Conservation (phyloP, 768 basidiomycete species). For the Vararia minispora region DNA sequence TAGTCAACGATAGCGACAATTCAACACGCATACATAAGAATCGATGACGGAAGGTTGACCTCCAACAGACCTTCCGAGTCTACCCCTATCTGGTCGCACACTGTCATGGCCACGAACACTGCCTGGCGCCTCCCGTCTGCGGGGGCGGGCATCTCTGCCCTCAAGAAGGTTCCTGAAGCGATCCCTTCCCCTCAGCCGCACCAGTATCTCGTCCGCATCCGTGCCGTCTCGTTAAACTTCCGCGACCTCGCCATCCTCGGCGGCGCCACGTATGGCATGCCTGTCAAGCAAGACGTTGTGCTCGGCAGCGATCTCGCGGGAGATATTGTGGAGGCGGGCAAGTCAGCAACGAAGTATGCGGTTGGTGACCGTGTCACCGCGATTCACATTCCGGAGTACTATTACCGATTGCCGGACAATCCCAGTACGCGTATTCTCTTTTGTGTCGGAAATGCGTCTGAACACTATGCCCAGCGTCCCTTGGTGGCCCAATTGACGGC, state of each 20-base stretch:
- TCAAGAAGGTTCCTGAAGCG: conserved; percentile 1
- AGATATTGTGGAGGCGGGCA: conserved; percentile 33
- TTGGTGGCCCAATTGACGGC: conserved; percentile 40
- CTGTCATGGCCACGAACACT: too few relatives aligned
- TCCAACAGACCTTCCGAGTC: too few relatives aligned
- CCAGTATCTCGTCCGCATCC: conserved; percentile 45
- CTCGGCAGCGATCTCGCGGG: conserved; percentile 40
- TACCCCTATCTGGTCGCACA: too few relatives aligned
- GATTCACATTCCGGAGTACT: neutral
- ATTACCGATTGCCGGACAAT: neutral
- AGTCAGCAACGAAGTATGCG: conserved; percentile 30
- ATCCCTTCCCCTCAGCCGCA: conserved; percentile 26
- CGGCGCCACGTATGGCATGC: conserved; percentile 27
- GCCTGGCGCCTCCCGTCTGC: too few relatives aligned
- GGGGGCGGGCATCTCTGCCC: neutral
- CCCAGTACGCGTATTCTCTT: neutral
- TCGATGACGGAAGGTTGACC: too few relatives aligned
- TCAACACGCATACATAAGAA: too few relatives aligned
- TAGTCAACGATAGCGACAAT: too few relatives aligned
- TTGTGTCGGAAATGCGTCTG: too few relatives aligned
- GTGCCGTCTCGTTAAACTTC: conserved; percentile 47
- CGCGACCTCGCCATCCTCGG: conserved; percentile 36
- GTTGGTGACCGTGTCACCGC: conserved; percentile 33
- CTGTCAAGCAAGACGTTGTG: conserved; percentile 22
- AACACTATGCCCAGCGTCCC: conserved; percentile 5